Conservation (phyloP, 2,329 filamentous ascomycete species). For the Cryphonectria naterciae region DNA sequence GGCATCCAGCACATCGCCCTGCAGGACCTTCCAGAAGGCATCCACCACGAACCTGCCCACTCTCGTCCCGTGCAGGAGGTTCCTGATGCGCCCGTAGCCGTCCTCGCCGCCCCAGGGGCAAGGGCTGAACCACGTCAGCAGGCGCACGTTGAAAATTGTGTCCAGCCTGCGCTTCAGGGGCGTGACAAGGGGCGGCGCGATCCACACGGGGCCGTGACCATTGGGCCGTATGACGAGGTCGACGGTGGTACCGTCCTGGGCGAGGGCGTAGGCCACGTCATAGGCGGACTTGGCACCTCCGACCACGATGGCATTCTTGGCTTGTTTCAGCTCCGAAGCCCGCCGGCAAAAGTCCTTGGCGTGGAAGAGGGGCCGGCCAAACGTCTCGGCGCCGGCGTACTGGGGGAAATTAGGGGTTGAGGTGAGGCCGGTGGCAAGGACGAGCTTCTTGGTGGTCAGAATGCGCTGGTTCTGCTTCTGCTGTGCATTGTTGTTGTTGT, state of each 20-base stretch:
- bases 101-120: slow-evolving; percentile 66
- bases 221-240: slow-evolving; percentile 54
- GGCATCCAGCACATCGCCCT: slow-evolving; percentile 49
- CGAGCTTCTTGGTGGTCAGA: slow-evolving; percentile 44
- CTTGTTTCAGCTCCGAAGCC: slow-evolving; percentile 37
- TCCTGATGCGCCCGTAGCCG: slow-evolving; percentile 51
- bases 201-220: slow-evolving; percentile 59
- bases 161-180: slow-evolving; percentile 64
- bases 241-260: slow-evolving; percentile 49
- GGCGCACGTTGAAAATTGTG: slow-evolving; percentile 54
- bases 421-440: slow-evolving; percentile 55
- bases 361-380: slow-evolving; percentile 48
- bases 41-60: slow-evolving; percentile 53
- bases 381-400: slow-evolving; percentile 43
- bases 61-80: slow-evolving; percentile 54
- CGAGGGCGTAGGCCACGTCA: slow-evolving; percentile 61
- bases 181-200: slow-evolving; percentile 61
- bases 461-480: slow-evolving; percentile 1
- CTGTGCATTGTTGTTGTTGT: neutral
- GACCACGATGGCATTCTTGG: slow-evolving; percentile 49
- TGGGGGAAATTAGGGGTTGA: slow-evolving; percentile 47
- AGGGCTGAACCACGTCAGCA: slow-evolving; percentile 68
- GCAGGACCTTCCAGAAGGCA: slow-evolving; percentile 54
- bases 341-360: slow-evolving; percentile 45
- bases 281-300: slow-evolving; percentile 63